Evolutionary conservation across 306 rosid genomes (phyloP), one percentile per base, ranked within the genome.

Genomic region (Cucurbita pepo): DNA sequence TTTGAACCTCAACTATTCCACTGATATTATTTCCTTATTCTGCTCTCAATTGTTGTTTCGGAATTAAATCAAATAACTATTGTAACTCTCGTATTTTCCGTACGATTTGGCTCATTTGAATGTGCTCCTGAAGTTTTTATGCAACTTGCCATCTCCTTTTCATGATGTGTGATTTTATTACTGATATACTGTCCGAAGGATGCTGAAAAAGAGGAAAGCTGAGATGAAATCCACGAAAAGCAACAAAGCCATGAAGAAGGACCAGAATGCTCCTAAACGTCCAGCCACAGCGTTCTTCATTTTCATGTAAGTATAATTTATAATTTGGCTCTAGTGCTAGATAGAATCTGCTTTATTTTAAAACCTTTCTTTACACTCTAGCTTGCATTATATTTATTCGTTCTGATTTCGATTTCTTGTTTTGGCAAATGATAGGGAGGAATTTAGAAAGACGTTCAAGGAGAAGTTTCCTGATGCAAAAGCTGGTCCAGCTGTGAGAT

Each of bases 191-290:
- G 7, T 34, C 12, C 10, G 47, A 61, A 81, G 84, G 70, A 74
- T 25, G 56, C 73, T 77, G 77, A 81, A 75, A 69, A 58, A 77
- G 30, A 54, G 79, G 44, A 81, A 81, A 58, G 71, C 77, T 19
- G 81, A 63, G 56, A 66, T 21, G 67, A 81, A 54, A 48, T 60
- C 72, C 25, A 48, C 75, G 45, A 81, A 69, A 48, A 75, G 65
- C 65, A 75, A 69, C 16, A 81, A 73, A 56, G 73, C 76, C 25
- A 66, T 22, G 55, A 81, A 70, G 72, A 81, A 81, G 71, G 80
- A 58, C 57, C 19, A 81, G 15, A 40, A 77, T 54, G 84, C 84
- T 70, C 82, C 84, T 13, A 81, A 81, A 78, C 84, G 84, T 74
- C 84, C 84, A 12, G 47, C 77, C 41, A 54, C 75, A 43, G 70